These are phyloP conservation scores for Phytomonas serpens DNA, from an alignment of 208 protist genomes.

Conservation along the genomic window DNA sequence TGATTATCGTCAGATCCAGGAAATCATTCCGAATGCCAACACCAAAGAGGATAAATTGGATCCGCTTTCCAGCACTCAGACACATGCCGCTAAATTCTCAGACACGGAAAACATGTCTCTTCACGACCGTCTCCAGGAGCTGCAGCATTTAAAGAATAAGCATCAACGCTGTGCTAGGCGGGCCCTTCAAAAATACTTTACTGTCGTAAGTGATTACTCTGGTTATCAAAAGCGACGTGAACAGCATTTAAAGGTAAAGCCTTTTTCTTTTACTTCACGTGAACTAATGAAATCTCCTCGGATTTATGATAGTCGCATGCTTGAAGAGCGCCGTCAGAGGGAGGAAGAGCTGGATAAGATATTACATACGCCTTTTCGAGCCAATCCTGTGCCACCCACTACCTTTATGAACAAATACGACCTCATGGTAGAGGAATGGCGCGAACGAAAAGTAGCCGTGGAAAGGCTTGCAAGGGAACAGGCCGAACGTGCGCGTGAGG, in stretches of 20 bases:
- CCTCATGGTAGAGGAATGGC: slow-evolving; percentile 88
- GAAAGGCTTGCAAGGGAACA: slow-evolving; percentile 44
- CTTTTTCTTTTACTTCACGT: slow-evolving; percentile 62
- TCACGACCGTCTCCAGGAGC: slow-evolving; percentile 15
- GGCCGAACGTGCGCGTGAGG: slow-evolving; percentile 44
- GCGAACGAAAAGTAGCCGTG: slow-evolving; percentile 65
- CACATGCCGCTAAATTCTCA: neutral
- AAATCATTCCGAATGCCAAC: neutral
- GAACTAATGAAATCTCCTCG: slow-evolving; percentile 33
- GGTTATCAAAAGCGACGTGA: slow-evolving; percentile 48
- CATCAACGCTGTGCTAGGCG: slow-evolving; percentile 34
- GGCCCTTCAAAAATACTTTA: slow-evolving; percentile 55
- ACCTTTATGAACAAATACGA: slow-evolving; percentile 89
- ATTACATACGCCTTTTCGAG: slow-evolving; percentile 28
- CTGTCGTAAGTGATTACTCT: slow-evolving; percentile 30
- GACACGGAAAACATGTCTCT: slow-evolving; percentile 6
- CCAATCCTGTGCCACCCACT: slow-evolving; percentile 63
- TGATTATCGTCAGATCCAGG: slow-evolving; percentile 1
- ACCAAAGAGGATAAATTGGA: neutral
- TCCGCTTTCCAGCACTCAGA: neutral
- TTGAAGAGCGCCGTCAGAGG: slow-evolving; percentile 25
- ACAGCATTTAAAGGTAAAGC: slow-evolving; percentile 21
- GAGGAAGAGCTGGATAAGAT: slow-evolving; percentile 23
- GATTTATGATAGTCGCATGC: slow-evolving; percentile 33
- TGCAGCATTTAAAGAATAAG: slow-evolving; percentile 32